Evolutionary conservation across 2,329 filamentous ascomycete genomes (phyloP).

Genomic region (Coniochaeta sp.): DNA sequence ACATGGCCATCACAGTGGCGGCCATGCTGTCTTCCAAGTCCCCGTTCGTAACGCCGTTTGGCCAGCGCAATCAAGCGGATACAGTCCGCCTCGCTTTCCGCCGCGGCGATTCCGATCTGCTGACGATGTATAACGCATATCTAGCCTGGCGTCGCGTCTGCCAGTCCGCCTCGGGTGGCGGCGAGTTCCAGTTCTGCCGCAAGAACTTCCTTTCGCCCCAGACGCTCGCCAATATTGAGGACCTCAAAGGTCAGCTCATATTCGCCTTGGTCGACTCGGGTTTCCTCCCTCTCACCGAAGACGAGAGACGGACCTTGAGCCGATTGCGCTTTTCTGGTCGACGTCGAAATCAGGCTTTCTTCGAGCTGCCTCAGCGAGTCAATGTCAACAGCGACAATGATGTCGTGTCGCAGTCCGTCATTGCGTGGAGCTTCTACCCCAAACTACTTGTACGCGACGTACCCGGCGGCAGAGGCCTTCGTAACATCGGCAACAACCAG

Average conservation of each 20-base stretch:
- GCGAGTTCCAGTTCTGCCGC: conserved; percentile 83
- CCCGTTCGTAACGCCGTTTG: conserved; percentile 82
- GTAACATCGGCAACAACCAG: conserved; percentile 91
- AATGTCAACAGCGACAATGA: conserved; percentile 77
- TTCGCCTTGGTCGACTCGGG: conserved; percentile 80
- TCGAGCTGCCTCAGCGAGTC: conserved; percentile 69
- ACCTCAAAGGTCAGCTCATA: conserved; percentile 86
- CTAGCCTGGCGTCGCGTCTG: conserved; percentile 80
- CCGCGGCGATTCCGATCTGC: conserved; percentile 80
- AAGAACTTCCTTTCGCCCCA: conserved; percentile 93
- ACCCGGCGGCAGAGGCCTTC: conserved; percentile 63
- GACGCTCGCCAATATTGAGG: conserved; percentile 85
- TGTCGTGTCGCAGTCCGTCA: conserved; percentile 67
- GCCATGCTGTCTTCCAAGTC: conserved; percentile 93
- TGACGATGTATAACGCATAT: conserved; percentile 94
- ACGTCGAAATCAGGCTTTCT: conserved; percentile 63
- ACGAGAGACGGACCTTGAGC: conserved; percentile 64
- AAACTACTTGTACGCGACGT: conserved; percentile 80
- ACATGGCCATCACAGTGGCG: conserved; percentile 85
- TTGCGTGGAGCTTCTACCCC: conserved; percentile 93
- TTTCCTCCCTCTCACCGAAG: conserved; percentile 66
- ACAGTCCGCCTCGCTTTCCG: conserved; percentile 72
- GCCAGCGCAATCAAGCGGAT: conserved; percentile 75
- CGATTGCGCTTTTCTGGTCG: conserved; percentile 59
- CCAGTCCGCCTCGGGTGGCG: conserved; percentile 48